phyloP scores from a whole-genome alignment of 352 stramenopile species.

The Peronosclerospora sorghi region DNA sequence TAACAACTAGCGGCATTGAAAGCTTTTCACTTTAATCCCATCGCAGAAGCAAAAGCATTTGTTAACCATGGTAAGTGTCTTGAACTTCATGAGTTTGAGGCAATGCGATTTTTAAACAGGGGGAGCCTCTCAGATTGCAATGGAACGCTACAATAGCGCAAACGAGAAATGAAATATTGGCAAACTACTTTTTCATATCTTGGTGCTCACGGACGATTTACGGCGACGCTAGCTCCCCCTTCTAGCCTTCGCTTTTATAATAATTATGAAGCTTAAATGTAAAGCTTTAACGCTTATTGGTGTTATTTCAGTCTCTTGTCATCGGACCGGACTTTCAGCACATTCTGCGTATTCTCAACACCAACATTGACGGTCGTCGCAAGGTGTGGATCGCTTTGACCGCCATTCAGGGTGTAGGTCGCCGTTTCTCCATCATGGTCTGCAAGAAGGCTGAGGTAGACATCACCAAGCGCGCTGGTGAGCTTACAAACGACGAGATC shows the following conservation, averaged over 20 bases:
- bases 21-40: slow-evolving; percentile 45
- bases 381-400: slow-evolving; percentile 85
- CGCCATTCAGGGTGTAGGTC: slow-evolving; percentile 78
- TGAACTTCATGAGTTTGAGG: too few species aligned
- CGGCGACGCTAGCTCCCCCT: too few species aligned
- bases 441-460: slow-evolving; percentile 99
- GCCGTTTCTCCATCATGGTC: slow-evolving; percentile 87
- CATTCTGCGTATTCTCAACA: slow-evolving; percentile 99
- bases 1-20: background rate
- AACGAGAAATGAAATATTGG: too few species aligned
- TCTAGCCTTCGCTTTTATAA: background rate
- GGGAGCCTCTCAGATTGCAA: too few species aligned
- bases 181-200: too few species aligned
- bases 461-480: slow-evolving; percentile 96
- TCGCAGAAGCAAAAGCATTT: slow-evolving; percentile 79
- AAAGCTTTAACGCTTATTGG: slow-evolving; percentile 5
- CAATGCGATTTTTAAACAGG: too few species aligned
- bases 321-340: slow-evolving; percentile 97
- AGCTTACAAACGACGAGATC: slow-evolving; percentile 99
- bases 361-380: slow-evolving; percentile 98
- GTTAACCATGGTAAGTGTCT: slow-evolving; percentile 64
- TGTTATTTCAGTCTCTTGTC: slow-evolving; percentile 63
- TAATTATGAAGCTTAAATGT: background rate
- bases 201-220: too few species aligned
- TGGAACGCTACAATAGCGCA: slow-evolving; percentile 2